A percentile compares a stretch with the other conserved stretches of the same genome.
Evolutionary conservation across 306 rosid species (phyloP).

Genomic region (Prunus salicina): DNA sequence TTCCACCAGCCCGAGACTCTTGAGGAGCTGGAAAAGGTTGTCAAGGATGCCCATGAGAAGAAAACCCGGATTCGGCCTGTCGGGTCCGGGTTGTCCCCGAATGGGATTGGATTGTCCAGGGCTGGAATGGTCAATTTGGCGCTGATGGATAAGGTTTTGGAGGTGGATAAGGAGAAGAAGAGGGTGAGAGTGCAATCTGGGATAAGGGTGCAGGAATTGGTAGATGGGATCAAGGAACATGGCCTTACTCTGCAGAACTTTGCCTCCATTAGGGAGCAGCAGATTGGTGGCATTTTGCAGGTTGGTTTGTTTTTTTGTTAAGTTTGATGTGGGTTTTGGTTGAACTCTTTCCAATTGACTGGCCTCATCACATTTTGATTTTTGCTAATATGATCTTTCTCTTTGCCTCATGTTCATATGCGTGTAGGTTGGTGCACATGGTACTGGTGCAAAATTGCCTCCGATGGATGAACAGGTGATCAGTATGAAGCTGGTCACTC

Average conservation of each 20-base stretch:
- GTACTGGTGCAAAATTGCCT: conserved; percentile 93
- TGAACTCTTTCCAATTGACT: too few species aligned
- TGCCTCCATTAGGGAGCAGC: conserved; percentile 95
- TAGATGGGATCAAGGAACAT: conserved; percentile 78
- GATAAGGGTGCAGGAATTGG: conserved; percentile 90
- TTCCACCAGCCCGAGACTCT: conserved; percentile 82
- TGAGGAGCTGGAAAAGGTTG: conserved; percentile 56
- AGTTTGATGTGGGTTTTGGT: background rate
- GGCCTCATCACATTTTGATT: background rate
- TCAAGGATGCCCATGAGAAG: conserved; percentile 53
- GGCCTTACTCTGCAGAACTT: conserved; percentile 93
- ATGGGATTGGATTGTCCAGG: conserved; percentile 82
- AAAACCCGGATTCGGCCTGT: conserved; percentile 72
- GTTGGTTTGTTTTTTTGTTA: conserved; percentile 26
- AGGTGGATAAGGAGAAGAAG: conserved; percentile 72
- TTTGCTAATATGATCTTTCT: background rate
- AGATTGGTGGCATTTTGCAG: conserved; percentile 97
- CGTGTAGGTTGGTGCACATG: conserved; percentile 96
- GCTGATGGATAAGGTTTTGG: conserved; percentile 79
- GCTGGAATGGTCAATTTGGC: conserved; percentile 87
- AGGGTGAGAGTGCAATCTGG: conserved; percentile 88
- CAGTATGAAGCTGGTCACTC: conserved; percentile 87
- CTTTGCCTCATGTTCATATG: conserved; percentile 2
- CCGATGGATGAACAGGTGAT: conserved; percentile 96
- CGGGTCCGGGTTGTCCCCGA: conserved; percentile 89